phyloP scores from a whole-genome alignment of 345 rosid genomes.

The Lepidium didymum region DNA sequence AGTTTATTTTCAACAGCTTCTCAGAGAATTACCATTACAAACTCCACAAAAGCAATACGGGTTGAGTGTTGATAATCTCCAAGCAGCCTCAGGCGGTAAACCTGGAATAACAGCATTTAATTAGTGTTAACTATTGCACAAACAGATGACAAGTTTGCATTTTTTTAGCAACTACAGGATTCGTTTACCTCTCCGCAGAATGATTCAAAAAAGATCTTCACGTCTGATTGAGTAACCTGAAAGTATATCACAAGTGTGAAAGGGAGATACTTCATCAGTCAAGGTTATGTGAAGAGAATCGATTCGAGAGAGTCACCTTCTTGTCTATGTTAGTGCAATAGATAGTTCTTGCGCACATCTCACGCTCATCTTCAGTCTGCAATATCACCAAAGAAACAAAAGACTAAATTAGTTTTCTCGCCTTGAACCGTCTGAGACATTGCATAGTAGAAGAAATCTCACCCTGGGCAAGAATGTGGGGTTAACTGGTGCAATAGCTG shows the following conservation, averaged over 20 bases:
- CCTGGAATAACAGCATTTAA: slow-evolving; percentile 34
- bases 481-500: slow-evolving; percentile 97
- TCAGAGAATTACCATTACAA: slow-evolving; percentile 44
- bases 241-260: background rate
- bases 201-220: slow-evolving; percentile 58
- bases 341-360: slow-evolving; percentile 90
- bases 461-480: slow-evolving; percentile 96
- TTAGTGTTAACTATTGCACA: background rate
- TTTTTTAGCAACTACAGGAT: background rate
- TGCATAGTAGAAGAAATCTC: slow-evolving; percentile 1
- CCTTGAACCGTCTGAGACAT: background rate
- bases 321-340: slow-evolving; percentile 93
- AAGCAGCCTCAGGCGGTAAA: slow-evolving; percentile 68
- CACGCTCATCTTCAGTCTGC: slow-evolving; percentile 87
- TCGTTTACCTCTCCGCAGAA: slow-evolving; percentile 66
- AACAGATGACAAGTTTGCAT: background rate
- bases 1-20: background rate
- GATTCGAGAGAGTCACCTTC: slow-evolving; percentile 51
- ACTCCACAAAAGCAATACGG: slow-evolving; percentile 84
- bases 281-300: background rate
- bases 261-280: background rate
- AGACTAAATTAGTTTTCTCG: background rate
- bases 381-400: slow-evolving; percentile 2
- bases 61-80: slow-evolving; percentile 82
- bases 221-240: slow-evolving; percentile 67